A percentile compares a stretch with the other conserved stretches of the same genome.
These are phyloP conservation scores for Trametes cubensis DNA, from an alignment of 768 basidiomycete species.

Conservation along the genomic window DNA sequence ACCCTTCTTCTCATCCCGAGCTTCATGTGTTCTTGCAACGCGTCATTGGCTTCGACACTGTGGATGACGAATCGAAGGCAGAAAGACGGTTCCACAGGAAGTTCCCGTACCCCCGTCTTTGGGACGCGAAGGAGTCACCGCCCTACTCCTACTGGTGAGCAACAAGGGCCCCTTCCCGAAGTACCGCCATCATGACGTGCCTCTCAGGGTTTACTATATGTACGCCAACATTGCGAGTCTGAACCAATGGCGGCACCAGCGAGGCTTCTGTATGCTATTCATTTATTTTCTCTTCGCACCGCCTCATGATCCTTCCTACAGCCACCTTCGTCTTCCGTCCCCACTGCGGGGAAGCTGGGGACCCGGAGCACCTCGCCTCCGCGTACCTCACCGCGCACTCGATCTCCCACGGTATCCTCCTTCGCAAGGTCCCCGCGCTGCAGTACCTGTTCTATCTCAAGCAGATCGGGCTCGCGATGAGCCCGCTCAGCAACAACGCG, in stretches of 20 bases:
- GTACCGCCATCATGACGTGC: background rate
- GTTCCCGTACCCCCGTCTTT: slow-evolving; percentile 88
- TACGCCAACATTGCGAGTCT: slow-evolving; percentile 94
- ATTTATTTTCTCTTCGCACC: background rate
- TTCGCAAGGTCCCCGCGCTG: slow-evolving; percentile 95
- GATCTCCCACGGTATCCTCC: slow-evolving; percentile 97
- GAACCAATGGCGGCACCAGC: slow-evolving; percentile 85
- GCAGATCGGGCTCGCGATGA: slow-evolving; percentile 99
- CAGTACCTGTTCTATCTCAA: slow-evolving; percentile 98
- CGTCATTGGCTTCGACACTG: slow-evolving; percentile 94
- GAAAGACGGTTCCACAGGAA: slow-evolving; percentile 92
- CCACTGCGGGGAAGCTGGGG: slow-evolving; percentile 97
- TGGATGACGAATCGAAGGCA: slow-evolving; percentile 95
- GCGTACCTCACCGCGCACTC: slow-evolving; percentile 97
- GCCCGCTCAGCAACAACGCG: slow-evolving; percentile 96
- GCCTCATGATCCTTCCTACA: slow-evolving; percentile 35
- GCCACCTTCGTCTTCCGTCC: slow-evolving; percentile 97
- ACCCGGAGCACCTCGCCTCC: slow-evolving; percentile 95
- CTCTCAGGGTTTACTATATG: slow-evolving; percentile 90
- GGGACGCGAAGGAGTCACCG: slow-evolving; percentile 89
- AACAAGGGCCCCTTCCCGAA: slow-evolving; percentile 6
- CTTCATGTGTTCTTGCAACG: slow-evolving; percentile 94
- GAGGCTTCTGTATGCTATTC: slow-evolving; percentile 83
- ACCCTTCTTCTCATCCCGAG: slow-evolving; percentile 89
- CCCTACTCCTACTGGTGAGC: slow-evolving; percentile 93